Percentiles rank a stretch among this genome's conserved stretches.
Conservation (phyloP, 1,139 yeast species). For the Taphrina betulina region DNA sequence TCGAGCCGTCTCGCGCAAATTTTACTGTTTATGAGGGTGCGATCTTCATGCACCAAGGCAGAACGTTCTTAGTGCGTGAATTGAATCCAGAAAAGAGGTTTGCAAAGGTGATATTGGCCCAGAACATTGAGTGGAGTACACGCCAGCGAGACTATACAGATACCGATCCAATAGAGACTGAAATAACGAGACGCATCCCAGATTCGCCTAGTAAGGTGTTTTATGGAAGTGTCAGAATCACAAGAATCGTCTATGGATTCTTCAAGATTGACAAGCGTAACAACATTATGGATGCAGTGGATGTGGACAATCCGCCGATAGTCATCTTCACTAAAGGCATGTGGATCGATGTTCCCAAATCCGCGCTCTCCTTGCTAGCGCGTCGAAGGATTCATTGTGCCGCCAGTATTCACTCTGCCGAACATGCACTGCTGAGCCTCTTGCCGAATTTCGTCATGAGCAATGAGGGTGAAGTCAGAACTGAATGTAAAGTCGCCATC, state of each 20-base stretch:
- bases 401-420: slow-evolving; percentile 96
- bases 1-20: slow-evolving; percentile 85
- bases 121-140: slow-evolving; percentile 87
- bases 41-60: slow-evolving; percentile 88
- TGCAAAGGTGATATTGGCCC: slow-evolving; percentile 79
- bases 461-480: slow-evolving; percentile 68
- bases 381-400: slow-evolving; percentile 65
- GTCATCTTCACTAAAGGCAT: slow-evolving; percentile 69
- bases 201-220: slow-evolving; percentile 43
- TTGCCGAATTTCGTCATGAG: slow-evolving; percentile 45
- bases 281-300: slow-evolving; percentile 85
- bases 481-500: slow-evolving; percentile 96
- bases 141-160: slow-evolving; percentile 88
- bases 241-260: slow-evolving; percentile 82
- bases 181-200: slow-evolving; percentile 47
- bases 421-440: slow-evolving; percentile 58
- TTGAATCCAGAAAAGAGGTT: slow-evolving; percentile 70
- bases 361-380: slow-evolving; percentile 59
- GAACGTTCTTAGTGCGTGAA: slow-evolving; percentile 79
- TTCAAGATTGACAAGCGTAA: slow-evolving; percentile 77
- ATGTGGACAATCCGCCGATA: slow-evolving; percentile 85
- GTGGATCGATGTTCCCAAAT: slow-evolving; percentile 81
- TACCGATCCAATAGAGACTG: slow-evolving; percentile 80
- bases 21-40: slow-evolving; percentile 96
- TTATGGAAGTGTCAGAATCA: slow-evolving; percentile 70